Evolutionary conservation across 495 filamentous ascomycete genomes (phyloP), one percentile per base, ranked within the genome.

Genomic region (Penicillium salamii): DNA sequence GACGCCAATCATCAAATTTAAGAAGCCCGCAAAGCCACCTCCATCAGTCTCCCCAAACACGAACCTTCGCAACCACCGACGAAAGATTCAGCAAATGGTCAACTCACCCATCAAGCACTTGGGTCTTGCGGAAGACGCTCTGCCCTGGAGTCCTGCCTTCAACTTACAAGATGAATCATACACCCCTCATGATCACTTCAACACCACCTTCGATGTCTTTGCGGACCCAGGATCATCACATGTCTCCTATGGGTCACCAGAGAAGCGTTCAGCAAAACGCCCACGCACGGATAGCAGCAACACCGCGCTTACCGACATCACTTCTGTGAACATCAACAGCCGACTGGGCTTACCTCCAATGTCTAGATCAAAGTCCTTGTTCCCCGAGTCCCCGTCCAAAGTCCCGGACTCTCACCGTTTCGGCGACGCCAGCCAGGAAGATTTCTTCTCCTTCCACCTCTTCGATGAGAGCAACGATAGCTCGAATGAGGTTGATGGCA

Each of bases 11-110:
- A 83, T 89, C 46, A 89, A 90, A 57, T 85, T 98, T 60, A 89
- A 87, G 68, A 83, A 88, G 21, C 89, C 91, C 9, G 76, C 81
- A 1, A 87, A 86, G 60, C 86, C 90, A 20, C 90, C 90, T 15
- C 82, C 88, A 50, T 96, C 92, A 3, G 85, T 91, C 12, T 97
- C 92, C 8, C 93, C 93, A 0, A 95, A 91, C 65, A 97, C 93
- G 4, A 96, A 96, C 54, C 78, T 98, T n/a, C 85, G 87, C 33
- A 84, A 95, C 42, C 93, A 97, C 61, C 88, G 93, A 18, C 85
- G 91, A 51, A 86, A 81, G 35, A 89, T 98, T 42, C 84, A 84
- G 43, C 85, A 89, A 42, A 82, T 98, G 78, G 81, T 97, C 21
- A 90, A 91, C 26, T 96, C 93, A 3, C 92, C 93, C 1, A 80